phyloP scores from a whole-genome alignment of 208 protist genomes.

The Crithidia acanthocephali region DNA sequence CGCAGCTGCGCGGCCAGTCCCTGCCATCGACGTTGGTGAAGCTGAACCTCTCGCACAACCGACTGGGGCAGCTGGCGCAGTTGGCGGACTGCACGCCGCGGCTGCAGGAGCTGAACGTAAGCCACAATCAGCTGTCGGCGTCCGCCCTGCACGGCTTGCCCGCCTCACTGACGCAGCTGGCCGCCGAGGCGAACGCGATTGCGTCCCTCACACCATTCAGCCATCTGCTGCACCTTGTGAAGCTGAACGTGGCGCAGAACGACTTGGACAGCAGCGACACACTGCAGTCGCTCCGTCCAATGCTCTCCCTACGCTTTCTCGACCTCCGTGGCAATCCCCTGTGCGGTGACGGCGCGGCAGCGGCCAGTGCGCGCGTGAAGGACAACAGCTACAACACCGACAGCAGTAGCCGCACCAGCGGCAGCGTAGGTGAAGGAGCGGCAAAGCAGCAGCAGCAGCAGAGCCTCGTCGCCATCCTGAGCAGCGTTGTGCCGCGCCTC shows the following conservation, averaged over 20 bases:
- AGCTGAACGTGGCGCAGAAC: constrained; percentile 60
- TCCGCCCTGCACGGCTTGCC: constrained; percentile 46
- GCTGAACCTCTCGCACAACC: constrained; percentile 68
- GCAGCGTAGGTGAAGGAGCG: background rate
- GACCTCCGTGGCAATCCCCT: constrained; percentile 70
- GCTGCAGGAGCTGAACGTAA: constrained; percentile 61
- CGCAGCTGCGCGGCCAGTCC: constrained; percentile 35
- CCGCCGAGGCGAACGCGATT: constrained; percentile 51
- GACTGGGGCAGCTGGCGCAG: constrained; percentile 40
- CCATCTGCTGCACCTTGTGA: constrained; percentile 38
- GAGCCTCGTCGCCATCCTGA: constrained; percentile 27
- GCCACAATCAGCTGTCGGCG: constrained; percentile 65
- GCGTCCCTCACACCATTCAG: constrained; percentile 48
- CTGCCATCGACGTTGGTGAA: constrained; percentile 50
- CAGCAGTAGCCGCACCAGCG: background rate
- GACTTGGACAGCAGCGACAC: constrained; percentile 34
- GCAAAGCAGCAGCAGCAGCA: constrained; percentile 1
- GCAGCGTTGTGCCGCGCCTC: constrained; percentile 50
- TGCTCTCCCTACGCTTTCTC: constrained; percentile 58
- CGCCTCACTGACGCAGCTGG: constrained; percentile 43
- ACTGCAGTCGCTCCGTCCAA: constrained; percentile 37
- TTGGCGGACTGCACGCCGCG: constrained; percentile 43
- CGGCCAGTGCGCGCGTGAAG: too few relatives aligned
- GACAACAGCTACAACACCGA: background rate
- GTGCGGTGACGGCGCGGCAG: background rate